Conservation (phyloP, 1,139 yeast genomes). For the Kazachstania sp. region DNA sequence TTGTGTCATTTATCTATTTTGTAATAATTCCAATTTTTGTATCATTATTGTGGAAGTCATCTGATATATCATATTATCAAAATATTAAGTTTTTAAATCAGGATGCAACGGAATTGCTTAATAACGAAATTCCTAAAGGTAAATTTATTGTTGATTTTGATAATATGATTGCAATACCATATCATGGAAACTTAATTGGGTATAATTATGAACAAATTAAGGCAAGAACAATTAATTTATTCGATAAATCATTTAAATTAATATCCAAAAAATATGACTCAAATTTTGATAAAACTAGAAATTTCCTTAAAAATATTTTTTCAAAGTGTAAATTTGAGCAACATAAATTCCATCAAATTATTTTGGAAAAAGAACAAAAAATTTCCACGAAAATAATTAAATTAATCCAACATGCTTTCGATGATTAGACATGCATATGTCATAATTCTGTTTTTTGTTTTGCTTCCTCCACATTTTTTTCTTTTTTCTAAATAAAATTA, state of each 20-base stretch:
- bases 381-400: background rate
- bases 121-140: background rate
- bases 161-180: background rate
- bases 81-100: background rate
- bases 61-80: background rate
- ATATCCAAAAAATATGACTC: background rate
- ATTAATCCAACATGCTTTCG: background rate
- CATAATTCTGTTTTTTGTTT: no score
- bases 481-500: no score
- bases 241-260: background rate
- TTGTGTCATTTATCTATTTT: background rate
- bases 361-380: background rate
- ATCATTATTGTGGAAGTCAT: background rate
- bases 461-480: no score
- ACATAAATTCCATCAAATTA: background rate
- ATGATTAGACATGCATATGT: background rate
- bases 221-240: background rate
- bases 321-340: no score
- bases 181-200: background rate
- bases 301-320: background rate
- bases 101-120: background rate
- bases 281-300: background rate
- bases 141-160: constrained; percentile 1
- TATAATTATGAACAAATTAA: background rate
- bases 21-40: background rate